Base-by-base conservation (phyloP, 2,329 filamentous ascomycete genomes). In the Ceratocystis papillata region DNA sequence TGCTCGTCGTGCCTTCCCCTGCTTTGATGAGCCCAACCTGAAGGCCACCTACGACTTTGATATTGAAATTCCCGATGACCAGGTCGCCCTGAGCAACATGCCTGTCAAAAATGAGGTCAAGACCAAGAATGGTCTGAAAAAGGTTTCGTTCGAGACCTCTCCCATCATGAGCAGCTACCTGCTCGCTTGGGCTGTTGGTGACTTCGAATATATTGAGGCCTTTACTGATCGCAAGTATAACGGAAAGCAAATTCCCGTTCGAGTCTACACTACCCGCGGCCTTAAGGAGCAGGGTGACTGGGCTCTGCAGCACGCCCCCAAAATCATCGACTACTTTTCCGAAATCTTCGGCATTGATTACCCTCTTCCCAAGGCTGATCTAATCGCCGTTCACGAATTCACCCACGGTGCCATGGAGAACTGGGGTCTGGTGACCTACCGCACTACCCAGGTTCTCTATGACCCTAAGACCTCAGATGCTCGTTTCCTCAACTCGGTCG, bases 1-100 rank as follows among this genome's bases (percentile, higher is more conserved):
- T 77, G 94, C 94, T 69, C 87, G 94, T 70, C 83, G 92, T 70
- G 93, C 94, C 7, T 96, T 99, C 77, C 94, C 94, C 61, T 99
- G 94, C 79, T 97, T 97, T 73, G 94, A 99, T 73, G 94, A 99
- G 78, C 94, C 94, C 53, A 96, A 96, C 73, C 82, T 97, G 70
- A 99, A 99, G 78, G 90, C 94, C 10, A 93, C 91, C 1, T 97
- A 96, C 73, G 92, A 96, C 75, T 89, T 99, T 68, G 83, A 91
- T 72, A 88, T 99, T 69, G 93, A 97, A 78, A 83, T 96, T 60
- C 93, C 94, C 17, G 86, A 88, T 60, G 90, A 93, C 70, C 88
- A 94, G 76, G 87, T 90, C 50, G 94, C 91, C 15, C 80, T 97
- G 59, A 95, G 90, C 78, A 97, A 97, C 78, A 97, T 96, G 93